Evolutionary conservation across 192 early-diverging fungal genomes (phyloP).

Genomic region (Phlyctochytrium bullatum): DNA sequence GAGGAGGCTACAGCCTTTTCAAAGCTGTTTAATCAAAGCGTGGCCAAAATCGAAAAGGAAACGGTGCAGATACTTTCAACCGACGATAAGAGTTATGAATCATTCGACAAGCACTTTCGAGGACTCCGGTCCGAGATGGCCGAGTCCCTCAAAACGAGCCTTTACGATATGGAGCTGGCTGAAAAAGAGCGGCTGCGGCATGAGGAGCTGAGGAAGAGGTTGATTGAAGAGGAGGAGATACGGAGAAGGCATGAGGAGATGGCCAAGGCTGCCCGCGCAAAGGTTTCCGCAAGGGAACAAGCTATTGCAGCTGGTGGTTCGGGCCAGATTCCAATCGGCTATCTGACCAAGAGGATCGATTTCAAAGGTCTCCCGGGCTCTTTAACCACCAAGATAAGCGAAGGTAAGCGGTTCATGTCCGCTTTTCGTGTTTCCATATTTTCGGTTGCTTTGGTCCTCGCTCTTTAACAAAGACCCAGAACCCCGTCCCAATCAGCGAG

Average conservation of each 20-base stretch:
- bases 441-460: background rate
- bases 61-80: background rate
- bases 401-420: background rate
- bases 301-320: background rate
- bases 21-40: background rate
- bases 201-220: background rate
- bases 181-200: background rate
- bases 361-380: background rate
- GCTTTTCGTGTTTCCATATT: background rate
- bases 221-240: background rate
- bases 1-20: background rate
- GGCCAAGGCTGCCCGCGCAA: background rate
- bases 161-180: background rate
- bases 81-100: background rate
- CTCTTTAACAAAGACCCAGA: background rate
- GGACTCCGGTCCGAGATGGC: conserved; percentile 2
- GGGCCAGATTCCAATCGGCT: background rate
- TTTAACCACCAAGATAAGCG: too few species aligned
- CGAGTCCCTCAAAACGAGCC: background rate
- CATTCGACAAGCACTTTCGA: background rate
- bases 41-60: background rate
- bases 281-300: background rate
- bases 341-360: background rate
- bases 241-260: background rate
- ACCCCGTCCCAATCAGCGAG: background rate